Percentiles rank a stretch among this genome's conserved stretches.
phyloP scores from a whole-genome alignment of 139 green algal genomes.

The Chlorella sp. region DNA sequence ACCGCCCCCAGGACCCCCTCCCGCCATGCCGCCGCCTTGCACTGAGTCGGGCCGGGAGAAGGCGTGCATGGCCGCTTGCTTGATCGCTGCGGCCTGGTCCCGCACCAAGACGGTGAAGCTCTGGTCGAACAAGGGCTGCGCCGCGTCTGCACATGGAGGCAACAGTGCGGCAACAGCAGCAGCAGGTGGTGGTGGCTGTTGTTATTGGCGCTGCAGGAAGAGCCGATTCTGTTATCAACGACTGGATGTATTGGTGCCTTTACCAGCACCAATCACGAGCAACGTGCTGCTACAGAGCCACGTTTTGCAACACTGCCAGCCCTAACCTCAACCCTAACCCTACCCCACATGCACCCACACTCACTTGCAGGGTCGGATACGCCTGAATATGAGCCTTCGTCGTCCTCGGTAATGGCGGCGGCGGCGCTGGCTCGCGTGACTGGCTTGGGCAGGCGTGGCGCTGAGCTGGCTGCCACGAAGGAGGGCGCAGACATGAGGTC shows the following conservation, averaged over 20 bases:
- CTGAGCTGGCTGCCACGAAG: slow-evolving; percentile 19
- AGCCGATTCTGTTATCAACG: too few relatives aligned
- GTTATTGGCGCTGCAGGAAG: too few relatives aligned
- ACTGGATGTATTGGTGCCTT: too few relatives aligned
- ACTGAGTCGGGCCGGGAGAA: slow-evolving; percentile 10
- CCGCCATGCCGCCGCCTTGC: background rate
- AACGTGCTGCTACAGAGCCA: too few relatives aligned
- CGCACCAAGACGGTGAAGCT: slow-evolving; percentile 24
- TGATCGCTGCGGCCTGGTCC: slow-evolving; percentile 27
- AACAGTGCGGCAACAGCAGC: too few relatives aligned
- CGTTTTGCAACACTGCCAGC: too few relatives aligned
- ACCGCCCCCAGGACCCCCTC: too few relatives aligned
- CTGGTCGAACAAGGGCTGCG: slow-evolving; percentile 7
- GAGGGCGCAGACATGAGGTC: slow-evolving; percentile 22
- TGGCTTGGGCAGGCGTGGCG: slow-evolving; percentile 17
- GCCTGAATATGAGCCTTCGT: too few relatives aligned
- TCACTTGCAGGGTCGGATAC: slow-evolving; percentile 1
- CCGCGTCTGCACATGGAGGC: background rate
- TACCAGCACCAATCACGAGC: too few relatives aligned
- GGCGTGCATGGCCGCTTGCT: slow-evolving; percentile 21
- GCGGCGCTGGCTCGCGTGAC: slow-evolving; percentile 41
- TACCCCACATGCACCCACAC: background rate
- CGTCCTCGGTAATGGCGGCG: too few relatives aligned
- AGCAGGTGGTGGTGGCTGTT: too few relatives aligned
- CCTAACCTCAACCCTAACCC: too few relatives aligned